A percentile compares a stretch with the other conserved stretches of the same genome.
These are phyloP conservation scores for Hygrocybe coccinea DNA, from an alignment of 768 basidiomycete genomes.

Conservation along the genomic window DNA sequence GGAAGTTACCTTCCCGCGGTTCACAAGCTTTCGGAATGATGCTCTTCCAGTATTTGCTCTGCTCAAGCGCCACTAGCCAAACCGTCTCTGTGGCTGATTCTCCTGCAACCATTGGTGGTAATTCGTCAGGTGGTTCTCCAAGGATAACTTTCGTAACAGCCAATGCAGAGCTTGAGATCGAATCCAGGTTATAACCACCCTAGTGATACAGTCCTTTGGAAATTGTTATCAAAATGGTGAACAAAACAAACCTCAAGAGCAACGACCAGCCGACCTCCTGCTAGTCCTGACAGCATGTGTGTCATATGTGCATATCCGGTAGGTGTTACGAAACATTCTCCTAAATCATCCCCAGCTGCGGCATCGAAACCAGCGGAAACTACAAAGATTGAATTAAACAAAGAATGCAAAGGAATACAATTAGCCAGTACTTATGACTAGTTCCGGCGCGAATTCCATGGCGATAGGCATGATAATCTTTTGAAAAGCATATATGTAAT, in stretches of 20 bases:
- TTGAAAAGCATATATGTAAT: conserved; percentile 96
- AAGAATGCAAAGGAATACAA: not conserved
- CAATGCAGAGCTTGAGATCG: conserved; percentile 80
- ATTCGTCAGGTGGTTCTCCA: conserved; percentile 76
- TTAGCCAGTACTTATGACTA: conserved; percentile 79
- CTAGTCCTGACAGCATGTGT: conserved; percentile 87
- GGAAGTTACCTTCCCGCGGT: conserved; percentile 64
- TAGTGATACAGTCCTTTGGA: conserved; percentile 28
- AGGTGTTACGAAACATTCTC: conserved; percentile 87
- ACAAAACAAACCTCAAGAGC: conserved; percentile 73
- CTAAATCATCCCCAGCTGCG: conserved; percentile 86
- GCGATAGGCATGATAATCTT: conserved; percentile 95
- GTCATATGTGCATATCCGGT: conserved; percentile 98
- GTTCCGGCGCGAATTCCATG: conserved; percentile 90
- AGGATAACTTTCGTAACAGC: conserved; percentile 87
- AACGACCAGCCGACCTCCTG: conserved; percentile 83
- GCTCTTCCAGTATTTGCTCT: conserved; percentile 88
- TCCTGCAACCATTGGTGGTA: conserved; percentile 68
- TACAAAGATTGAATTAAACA: conserved; percentile 27
- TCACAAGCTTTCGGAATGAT: conserved; percentile 79
- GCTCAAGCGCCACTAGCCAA: conserved; percentile 80
- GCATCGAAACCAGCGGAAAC: conserved; percentile 99
- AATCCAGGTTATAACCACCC: conserved; percentile 94
- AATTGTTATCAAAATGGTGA: not conserved
- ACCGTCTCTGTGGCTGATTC: conserved; percentile 85